Evolutionary conservation across 2,329 filamentous ascomycete genomes (phyloP).

Genomic region (Xylariaceae sp.): DNA sequence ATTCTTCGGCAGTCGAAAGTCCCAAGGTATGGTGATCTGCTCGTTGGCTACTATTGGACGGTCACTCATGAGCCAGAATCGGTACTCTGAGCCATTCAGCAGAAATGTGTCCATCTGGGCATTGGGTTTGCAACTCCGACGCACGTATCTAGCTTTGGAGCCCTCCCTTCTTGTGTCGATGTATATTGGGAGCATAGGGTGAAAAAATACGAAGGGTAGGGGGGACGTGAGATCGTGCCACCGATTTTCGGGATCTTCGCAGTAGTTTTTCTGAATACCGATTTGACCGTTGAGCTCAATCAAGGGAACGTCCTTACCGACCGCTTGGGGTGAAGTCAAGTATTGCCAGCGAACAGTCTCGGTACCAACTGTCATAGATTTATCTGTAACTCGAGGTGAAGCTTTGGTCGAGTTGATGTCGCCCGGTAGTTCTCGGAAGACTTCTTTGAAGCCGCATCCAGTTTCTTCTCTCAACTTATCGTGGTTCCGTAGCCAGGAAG

Average conservation of each 20-base stretch:
- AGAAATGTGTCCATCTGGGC: constrained; percentile 83
- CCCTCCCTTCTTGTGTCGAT: constrained; percentile 85
- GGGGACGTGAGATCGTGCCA: constrained; percentile 64
- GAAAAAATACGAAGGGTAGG: constrained; percentile 79
- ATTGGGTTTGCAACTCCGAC: constrained; percentile 88
- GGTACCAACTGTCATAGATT: constrained; percentile 38
- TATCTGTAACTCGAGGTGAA: constrained; percentile 47
- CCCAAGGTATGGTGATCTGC: constrained; percentile 64
- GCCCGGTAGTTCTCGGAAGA: constrained; percentile 56
- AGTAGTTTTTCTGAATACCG: constrained; percentile 70
- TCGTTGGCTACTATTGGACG: constrained; percentile 64
- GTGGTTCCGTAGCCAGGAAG: constrained; percentile 73
- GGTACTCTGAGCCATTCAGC: constrained; percentile 72
- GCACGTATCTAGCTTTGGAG: constrained; percentile 80
- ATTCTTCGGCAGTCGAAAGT: constrained; percentile 58
- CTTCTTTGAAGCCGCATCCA: constrained; percentile 60
- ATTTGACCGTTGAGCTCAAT: constrained; percentile 75
- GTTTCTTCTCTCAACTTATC: constrained; percentile 64
- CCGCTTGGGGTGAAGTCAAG: constrained; percentile 47
- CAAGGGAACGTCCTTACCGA: constrained; percentile 54
- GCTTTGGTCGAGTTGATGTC: constrained; percentile 39
- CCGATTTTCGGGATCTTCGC: constrained; percentile 58
- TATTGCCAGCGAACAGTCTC: constrained; percentile 65
- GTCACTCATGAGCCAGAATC: constrained; percentile 89
- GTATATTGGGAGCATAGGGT: constrained; percentile 81